phyloP scores from a whole-genome alignment of 2,329 filamentous ascomycete genomes.

The Talaromyces atroroseus region DNA sequence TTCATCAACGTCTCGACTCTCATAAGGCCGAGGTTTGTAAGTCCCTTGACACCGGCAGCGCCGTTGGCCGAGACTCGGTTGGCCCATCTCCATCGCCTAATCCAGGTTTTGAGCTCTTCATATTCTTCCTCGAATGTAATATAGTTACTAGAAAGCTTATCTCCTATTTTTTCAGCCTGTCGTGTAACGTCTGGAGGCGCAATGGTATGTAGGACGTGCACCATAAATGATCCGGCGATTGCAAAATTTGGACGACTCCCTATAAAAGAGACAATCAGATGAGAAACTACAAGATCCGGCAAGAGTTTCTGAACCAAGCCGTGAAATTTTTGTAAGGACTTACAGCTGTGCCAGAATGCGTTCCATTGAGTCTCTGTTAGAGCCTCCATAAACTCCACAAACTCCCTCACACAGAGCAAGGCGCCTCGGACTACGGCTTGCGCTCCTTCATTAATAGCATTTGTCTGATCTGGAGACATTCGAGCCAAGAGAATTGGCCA shows the following conservation, averaged over 20 bases:
- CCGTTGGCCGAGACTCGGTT: slow-evolving; percentile 1
- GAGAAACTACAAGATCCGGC: neutral
- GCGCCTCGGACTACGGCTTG: neutral
- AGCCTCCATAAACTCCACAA: slow-evolving; percentile 3
- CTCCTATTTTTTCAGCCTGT: neutral
- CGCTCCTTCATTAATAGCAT: slow-evolving; percentile 1
- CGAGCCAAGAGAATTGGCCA: neutral
- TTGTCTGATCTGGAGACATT: neutral
- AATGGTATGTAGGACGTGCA: neutral
- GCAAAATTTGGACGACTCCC: slow-evolving; percentile 7
- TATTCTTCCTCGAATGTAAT: slow-evolving; percentile 1
- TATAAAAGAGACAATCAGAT: neutral
- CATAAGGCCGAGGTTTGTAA: slow-evolving; percentile 2
- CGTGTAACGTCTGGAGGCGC: neutral
- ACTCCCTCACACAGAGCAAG: neutral
- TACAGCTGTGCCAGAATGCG: slow-evolving; percentile 4
- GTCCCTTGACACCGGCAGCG: neutral
- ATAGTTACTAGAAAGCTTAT: neutral
- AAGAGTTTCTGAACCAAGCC: too few relatives aligned
- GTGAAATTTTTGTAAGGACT: too few relatives aligned
- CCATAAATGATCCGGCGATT: slow-evolving; percentile 3
- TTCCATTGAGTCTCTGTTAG: slow-evolving; percentile 5
- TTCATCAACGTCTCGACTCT: slow-evolving; percentile 5
- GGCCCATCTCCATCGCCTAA: slow-evolving; percentile 1
- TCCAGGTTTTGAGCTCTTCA: neutral